Evolutionary conservation across 192 early-diverging fungal genomes (phyloP).

Genomic region (Phycomyces blakesleeanus): DNA sequence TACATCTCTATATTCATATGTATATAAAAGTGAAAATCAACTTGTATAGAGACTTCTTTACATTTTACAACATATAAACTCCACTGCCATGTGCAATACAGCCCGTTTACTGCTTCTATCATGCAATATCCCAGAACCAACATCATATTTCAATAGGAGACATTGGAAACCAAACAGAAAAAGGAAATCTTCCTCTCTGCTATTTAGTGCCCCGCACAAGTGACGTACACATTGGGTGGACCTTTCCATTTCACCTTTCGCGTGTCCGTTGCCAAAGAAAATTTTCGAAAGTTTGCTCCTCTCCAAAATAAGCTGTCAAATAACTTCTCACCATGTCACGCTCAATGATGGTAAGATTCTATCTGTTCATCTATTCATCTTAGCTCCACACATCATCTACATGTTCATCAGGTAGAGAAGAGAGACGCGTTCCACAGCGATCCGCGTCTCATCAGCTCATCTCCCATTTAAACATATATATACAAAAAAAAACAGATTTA

Average conservation of each 20-base stretch:
- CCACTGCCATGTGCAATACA: too few species aligned
- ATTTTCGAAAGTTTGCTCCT: constrained; percentile 5
- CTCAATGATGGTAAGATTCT: constrained; percentile 14
- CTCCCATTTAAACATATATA: not conserved
- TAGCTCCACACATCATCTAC: not conserved
- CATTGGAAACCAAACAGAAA: not conserved
- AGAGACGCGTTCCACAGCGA: not conserved
- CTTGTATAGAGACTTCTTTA: too few species aligned
- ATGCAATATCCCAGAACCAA: too few species aligned
- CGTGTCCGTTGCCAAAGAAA: constrained; percentile 6
- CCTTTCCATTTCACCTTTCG: not conserved
- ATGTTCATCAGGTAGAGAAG: not conserved
- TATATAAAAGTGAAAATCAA: too few species aligned
- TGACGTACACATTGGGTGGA: not conserved
- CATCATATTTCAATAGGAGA: too few species aligned
- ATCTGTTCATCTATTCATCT: not conserved
- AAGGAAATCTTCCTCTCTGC: not conserved
- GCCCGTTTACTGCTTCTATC: too few species aligned
- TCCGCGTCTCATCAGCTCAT: not conserved
- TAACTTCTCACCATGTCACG: constrained; percentile 15
- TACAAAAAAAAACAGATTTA: not conserved
- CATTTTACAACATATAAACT: too few species aligned
- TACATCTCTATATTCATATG: not conserved
- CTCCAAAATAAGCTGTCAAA: constrained; percentile 2
- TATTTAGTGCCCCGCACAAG: not conserved